Base-by-base conservation (phyloP, 1,284 basidiomycete genomes). In the Ustilago xerochloae region DNA sequence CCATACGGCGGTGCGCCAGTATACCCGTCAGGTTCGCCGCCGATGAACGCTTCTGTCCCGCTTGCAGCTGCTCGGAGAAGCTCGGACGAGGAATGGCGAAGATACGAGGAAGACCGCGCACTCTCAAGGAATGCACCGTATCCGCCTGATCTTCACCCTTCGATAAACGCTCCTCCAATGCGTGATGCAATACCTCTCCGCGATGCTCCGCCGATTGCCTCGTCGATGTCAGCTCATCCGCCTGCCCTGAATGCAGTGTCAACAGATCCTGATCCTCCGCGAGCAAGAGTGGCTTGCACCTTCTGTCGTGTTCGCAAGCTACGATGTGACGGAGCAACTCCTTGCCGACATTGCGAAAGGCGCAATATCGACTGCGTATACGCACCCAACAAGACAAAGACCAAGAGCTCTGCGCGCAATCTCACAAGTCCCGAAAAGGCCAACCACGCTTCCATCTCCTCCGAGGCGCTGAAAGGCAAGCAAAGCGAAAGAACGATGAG, bases 291-390 rank as follows among this genome's bases (percentile, higher is more conserved):
- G 1, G 68, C 73, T 3, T 75, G 73, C 51, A 45, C 63, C 8
- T 75, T 75, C 45, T 75, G 73, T 30, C 73, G 73, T 15, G 60
- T 58, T 4, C 73, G 73, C 2, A 75, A 75, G 50, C 54, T 75
- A 13, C 68, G 67, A 29, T 75, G 73, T 39, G 73, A 75, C 24
- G 73, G 73, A 36, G 63, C 64, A 16, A 61, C 45, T 5, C 73
- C 73, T 2, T 75, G 73, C 28, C 56, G 73, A 24, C 73, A 75
- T 43, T 75, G 73, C 30, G 73, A 75, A 20, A 47, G 73, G 7
- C 73, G 68, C 35, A 56, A 30, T 33, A 63, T 71, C 6, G 73
- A 64, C 0, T 75, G 73, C 49, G 50, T 67, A 10, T 75, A 75
- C 13, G 61, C 67, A 6, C 48, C 67, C 4, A 20, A 55, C 41